Conservation (phyloP, 1,284 basidiomycete species). For the Leccinum griseonigrum region DNA sequence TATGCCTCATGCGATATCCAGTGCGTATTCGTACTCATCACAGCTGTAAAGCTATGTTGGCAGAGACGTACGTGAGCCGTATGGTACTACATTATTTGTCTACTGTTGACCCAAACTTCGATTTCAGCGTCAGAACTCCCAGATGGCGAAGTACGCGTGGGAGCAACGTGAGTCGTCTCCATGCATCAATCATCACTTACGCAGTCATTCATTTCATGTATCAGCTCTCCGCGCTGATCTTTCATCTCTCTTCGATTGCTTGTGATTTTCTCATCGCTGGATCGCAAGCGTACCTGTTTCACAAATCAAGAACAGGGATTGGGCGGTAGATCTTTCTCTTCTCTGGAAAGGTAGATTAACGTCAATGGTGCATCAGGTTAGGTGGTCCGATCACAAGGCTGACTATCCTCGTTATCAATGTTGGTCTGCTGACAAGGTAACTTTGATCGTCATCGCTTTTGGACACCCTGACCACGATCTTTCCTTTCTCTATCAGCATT, state of each 20-base stretch:
- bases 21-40: conserved; percentile 5
- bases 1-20: conserved; percentile 10
- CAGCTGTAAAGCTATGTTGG: conserved; percentile 19
- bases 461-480: background rate
- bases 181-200: background rate
- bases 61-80: conserved; percentile 23
- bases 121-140: conserved; percentile 22
- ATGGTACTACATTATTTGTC: background rate
- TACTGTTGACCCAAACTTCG: background rate
- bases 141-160: conserved; percentile 27
- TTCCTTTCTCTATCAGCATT: conserved; percentile 11
- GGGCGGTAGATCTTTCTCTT: conserved; percentile 23
- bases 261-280: conserved; percentile 33
- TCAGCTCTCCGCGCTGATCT: conserved; percentile 31
- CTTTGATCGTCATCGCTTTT: background rate
- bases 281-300: conserved; percentile 32
- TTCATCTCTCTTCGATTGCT: conserved; percentile 29
- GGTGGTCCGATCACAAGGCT: conserved; percentile 30
- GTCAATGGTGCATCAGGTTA: conserved; percentile 17
- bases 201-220: background rate
- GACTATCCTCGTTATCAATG: conserved; percentile 32
- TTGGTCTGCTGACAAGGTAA: conserved; percentile 32
- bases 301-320: conserved; percentile 31
- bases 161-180: conserved; percentile 24
- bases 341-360: background rate